A percentile compares a stretch with the other conserved stretches of the same genome.
These are phyloP conservation scores for Sambucus nigra DNA, from an alignment of 129 eudicot species.

Conservation along the genomic window DNA sequence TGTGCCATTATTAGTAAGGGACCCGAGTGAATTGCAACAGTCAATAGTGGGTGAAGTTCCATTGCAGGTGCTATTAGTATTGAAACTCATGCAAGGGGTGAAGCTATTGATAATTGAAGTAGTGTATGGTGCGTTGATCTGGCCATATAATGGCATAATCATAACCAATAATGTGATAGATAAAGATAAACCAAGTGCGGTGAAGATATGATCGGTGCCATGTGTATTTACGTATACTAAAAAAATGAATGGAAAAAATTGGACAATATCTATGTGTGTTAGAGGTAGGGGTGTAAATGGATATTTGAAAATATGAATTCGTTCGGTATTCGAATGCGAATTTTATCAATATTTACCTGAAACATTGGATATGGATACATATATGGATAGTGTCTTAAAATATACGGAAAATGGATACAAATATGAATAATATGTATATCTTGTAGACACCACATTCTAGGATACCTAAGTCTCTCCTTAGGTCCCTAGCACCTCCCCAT, in stretches of 20 bases:
- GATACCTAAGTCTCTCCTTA: too few relatives aligned
- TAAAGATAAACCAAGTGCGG: slow-evolving; percentile 17
- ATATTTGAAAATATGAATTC: too few relatives aligned
- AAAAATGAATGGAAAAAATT: not conserved
- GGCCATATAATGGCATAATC: slow-evolving; percentile 29
- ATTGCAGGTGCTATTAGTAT: slow-evolving; percentile 37
- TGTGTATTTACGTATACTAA: not conserved
- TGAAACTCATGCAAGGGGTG: slow-evolving; percentile 57
- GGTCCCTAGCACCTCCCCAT: too few relatives aligned
- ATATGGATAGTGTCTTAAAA: too few relatives aligned
- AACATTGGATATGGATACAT: too few relatives aligned
- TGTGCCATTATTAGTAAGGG: slow-evolving; percentile 46
- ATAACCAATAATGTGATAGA: slow-evolving; percentile 14
- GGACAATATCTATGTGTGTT: not conserved
- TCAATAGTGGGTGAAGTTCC: slow-evolving; percentile 44
- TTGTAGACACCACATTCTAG: too few relatives aligned
- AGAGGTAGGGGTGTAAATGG: too few relatives aligned
- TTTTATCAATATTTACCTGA: too few relatives aligned
- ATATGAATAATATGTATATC: too few relatives aligned
- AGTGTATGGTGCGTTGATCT: slow-evolving; percentile 50
- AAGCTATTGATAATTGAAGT: slow-evolving; percentile 54
- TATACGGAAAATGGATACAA: too few relatives aligned
- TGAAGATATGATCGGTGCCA: slow-evolving; percentile 14
- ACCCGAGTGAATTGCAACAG: slow-evolving; percentile 61
- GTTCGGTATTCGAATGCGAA: too few relatives aligned